phyloP scores from a whole-genome alignment of 805 yeast genomes.

The Hagleromyces aurorensis region DNA sequence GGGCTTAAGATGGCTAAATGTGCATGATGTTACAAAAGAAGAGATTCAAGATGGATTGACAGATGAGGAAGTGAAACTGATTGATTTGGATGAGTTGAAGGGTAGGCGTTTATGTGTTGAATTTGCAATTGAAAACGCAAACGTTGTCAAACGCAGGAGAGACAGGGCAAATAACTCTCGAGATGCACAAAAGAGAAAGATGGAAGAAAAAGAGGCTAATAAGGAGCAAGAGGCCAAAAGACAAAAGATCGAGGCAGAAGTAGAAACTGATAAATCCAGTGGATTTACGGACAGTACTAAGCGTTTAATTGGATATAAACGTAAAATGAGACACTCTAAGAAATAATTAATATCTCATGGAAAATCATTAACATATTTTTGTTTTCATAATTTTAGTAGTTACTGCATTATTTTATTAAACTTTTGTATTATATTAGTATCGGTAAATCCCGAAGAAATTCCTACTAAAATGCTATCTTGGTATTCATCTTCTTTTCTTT shows the following conservation, averaged over 20 bases:
- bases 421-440: too few species aligned
- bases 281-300: conserved; percentile 49
- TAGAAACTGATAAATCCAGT: conserved; percentile 18
- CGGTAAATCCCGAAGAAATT: too few species aligned
- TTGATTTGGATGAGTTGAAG: conserved; percentile 45
- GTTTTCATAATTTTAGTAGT: not conserved
- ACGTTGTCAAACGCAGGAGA: conserved; percentile 82
- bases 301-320: conserved; percentile 58
- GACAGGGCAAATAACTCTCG: conserved; percentile 48
- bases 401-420: not conserved
- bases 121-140: conserved; percentile 93
- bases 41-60: conserved; percentile 67
- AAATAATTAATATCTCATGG: too few species aligned
- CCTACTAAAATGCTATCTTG: too few species aligned
- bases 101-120: conserved; percentile 83
- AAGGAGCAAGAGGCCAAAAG: conserved; percentile 16
- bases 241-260: conserved; percentile 23
- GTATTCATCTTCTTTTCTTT: conserved; percentile 25
- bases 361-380: too few species aligned
- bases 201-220: conserved; percentile 19
- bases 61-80: conserved; percentile 56
- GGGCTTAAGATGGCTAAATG: conserved; percentile 96
- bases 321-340: conserved; percentile 51
- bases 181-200: conserved; percentile 28
- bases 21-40: conserved; percentile 67